phyloP scores from a whole-genome alignment of 2,329 filamentous ascomycete genomes.

The Ascosphaera aggregata region DNA sequence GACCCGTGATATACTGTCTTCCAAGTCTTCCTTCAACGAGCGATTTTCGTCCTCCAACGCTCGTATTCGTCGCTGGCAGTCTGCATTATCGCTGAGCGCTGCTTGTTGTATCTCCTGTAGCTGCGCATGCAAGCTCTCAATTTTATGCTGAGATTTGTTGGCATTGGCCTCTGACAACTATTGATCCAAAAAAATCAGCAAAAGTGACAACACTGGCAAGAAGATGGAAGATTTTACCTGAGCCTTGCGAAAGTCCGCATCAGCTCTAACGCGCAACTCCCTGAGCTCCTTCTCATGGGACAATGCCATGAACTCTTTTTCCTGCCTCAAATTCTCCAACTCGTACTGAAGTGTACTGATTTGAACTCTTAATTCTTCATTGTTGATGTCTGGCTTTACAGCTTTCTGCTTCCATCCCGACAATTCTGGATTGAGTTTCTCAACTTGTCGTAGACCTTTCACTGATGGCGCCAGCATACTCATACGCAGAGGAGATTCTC shows the following conservation, averaged over 20 bases:
- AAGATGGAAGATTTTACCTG: conserved; percentile 18
- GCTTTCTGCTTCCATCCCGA: not conserved
- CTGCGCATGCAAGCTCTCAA: conserved; percentile 30
- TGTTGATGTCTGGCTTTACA: conserved; percentile 18
- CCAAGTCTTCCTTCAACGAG: conserved; percentile 53
- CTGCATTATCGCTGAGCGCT: conserved; percentile 29
- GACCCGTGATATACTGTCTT: conserved; percentile 57
- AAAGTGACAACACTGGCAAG: not conserved
- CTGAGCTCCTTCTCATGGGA: conserved; percentile 67
- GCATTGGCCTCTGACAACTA: conserved; percentile 29
- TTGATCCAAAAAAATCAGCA: conserved; percentile 1
- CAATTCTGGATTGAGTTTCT: not conserved
- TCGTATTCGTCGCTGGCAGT: conserved; percentile 31
- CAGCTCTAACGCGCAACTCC: conserved; percentile 56
- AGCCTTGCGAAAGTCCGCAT: conserved; percentile 55
- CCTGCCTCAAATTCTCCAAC: conserved; percentile 65
- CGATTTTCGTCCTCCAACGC: conserved; percentile 45
- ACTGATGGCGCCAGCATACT: not conserved
- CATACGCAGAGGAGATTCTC: not conserved
- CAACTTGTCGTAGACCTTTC: not conserved
- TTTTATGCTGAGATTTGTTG: conserved; percentile 28
- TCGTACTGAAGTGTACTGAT: conserved; percentile 75
- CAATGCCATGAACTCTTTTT: conserved; percentile 56
- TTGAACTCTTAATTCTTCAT: conserved; percentile 72
- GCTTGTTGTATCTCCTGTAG: conserved; percentile 30